Evolutionary conservation across 345 rosid species (phyloP).

Genomic region (Gossypium arboreum): DNA sequence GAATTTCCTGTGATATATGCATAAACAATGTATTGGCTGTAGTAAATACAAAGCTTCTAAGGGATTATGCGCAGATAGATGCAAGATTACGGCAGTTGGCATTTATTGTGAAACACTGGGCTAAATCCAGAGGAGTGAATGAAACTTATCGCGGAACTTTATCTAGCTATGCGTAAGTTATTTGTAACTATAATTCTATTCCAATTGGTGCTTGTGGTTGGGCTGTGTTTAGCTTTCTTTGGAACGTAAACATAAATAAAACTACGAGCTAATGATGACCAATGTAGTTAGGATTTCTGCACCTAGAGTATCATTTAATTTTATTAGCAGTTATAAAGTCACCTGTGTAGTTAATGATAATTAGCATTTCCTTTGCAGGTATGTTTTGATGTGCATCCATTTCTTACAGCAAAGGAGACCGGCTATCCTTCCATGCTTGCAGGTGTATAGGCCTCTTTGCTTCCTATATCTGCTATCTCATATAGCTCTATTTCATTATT

Average conservation of each 20-base stretch:
- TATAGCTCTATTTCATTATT: not conserved
- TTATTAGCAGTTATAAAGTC: not conserved
- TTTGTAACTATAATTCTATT: slow-evolving; percentile 9
- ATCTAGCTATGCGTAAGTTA: slow-evolving; percentile 96
- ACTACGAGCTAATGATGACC: not conserved
- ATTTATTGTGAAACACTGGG: slow-evolving; percentile 95
- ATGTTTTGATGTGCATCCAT: slow-evolving; percentile 95
- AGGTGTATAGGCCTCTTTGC: slow-evolving; percentile 39
- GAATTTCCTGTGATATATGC: slow-evolving; percentile 90
- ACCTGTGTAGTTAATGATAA: not conserved
- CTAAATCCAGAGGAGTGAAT: slow-evolving; percentile 92
- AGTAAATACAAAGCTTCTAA: slow-evolving; percentile 90
- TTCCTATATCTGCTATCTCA: not conserved
- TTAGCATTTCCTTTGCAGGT: slow-evolving; percentile 44
- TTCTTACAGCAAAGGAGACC: slow-evolving; percentile 88
- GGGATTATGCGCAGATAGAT: slow-evolving; percentile 80
- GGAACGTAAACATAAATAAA: not conserved
- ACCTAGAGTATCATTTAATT: not conserved
- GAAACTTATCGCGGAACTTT: slow-evolving; percentile 95
- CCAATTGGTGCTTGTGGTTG: slow-evolving; percentile 8
- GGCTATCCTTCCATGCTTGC: slow-evolving; percentile 93
- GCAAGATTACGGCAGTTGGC: slow-evolving; percentile 77
- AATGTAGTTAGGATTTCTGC: not conserved
- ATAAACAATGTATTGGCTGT: slow-evolving; percentile 91
- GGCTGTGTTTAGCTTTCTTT: not conserved